These are phyloP conservation scores for Jamesozyma hellenica DNA, from an alignment of 805 yeast species.

Conservation along the genomic window DNA sequence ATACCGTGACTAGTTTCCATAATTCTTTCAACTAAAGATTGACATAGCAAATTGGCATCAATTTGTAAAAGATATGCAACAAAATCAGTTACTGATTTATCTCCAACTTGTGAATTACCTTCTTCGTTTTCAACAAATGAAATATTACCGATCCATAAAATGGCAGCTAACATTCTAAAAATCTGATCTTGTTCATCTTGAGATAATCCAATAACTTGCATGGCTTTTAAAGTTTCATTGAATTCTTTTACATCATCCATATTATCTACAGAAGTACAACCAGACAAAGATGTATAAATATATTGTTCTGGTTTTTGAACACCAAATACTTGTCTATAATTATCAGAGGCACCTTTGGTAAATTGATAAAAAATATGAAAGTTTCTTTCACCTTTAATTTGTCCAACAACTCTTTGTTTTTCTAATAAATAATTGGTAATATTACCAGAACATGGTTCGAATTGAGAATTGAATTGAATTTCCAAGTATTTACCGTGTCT, in stretches of 20 bases:
- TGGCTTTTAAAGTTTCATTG: slow-evolving; percentile 71
- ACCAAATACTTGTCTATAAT: slow-evolving; percentile 75
- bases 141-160: slow-evolving; percentile 91
- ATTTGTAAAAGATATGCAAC: slow-evolving; percentile 87
- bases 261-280: slow-evolving; percentile 77
- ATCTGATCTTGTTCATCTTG: slow-evolving; percentile 84
- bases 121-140: slow-evolving; percentile 77
- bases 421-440: slow-evolving; percentile 91
- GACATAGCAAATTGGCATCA: slow-evolving; percentile 51
- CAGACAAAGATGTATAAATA: slow-evolving; percentile 75
- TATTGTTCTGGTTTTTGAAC: slow-evolving; percentile 92
- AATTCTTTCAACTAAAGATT: slow-evolving; percentile 66
- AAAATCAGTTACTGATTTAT: slow-evolving; percentile 84
- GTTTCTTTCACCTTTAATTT: slow-evolving; percentile 83
- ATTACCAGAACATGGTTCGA: slow-evolving; percentile 89
- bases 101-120: slow-evolving; percentile 76
- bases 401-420: slow-evolving; percentile 95
- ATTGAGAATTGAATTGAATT: slow-evolving; percentile 69
- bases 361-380: slow-evolving; percentile 96
- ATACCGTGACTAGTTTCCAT: slow-evolving; percentile 87
- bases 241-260: slow-evolving; percentile 78
- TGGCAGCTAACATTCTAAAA: slow-evolving; percentile 71
- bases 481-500: slow-evolving; percentile 95
- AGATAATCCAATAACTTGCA: slow-evolving; percentile 75
- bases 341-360: slow-evolving; percentile 81